Base-by-base conservation (phyloP, 176 grass and related monocot species). In the Cenchrus americanus region DNA sequence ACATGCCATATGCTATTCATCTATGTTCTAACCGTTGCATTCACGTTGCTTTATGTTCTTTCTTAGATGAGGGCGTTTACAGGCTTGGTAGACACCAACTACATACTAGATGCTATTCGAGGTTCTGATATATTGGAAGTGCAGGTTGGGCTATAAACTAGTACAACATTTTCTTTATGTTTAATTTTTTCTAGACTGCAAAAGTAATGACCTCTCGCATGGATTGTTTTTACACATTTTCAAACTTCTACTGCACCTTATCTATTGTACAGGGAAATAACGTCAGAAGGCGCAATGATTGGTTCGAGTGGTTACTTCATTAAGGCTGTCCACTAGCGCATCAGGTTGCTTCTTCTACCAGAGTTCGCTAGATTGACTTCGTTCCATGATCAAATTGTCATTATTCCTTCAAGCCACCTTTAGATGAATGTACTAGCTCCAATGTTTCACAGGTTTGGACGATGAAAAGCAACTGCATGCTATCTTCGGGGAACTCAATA, bases 71-170 rank as follows among this genome's bases (percentile, higher is more conserved):
- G 64, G 47, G 48, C 63, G 80, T 89, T 94, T 61, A 86, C 63
- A 41, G 51, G 71, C 64, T 46, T 71, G 59, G 43, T 86, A 46
- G 84, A 89, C 42, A 77, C 63, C 75, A 84, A 75, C 32, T 93
- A 85, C 50, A 94, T 94, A 87, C 55, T 93, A 41, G 88, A 94
- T 83, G 79, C 73, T 64, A 66, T 97, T 48, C 87, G 59, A 11
- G 84, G 74, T 69, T 97, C 95, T 46, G 81, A 84, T 22, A 34
- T 89, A 22, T 77, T 97, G 82, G 92, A 94, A 88, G 78, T 97
- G 66, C 88, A 97, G 90, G 95, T 97, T 84, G 11, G 51, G 24
- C 13, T 69, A n/a, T 70, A 53, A 21, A 43, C 9, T 60, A 50
- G 10, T 70, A 1, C 15, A 77, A 3, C 18, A 62, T 41, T 77